Base-by-base conservation (phyloP, 345 rosid species). In the Salix brachista region DNA sequence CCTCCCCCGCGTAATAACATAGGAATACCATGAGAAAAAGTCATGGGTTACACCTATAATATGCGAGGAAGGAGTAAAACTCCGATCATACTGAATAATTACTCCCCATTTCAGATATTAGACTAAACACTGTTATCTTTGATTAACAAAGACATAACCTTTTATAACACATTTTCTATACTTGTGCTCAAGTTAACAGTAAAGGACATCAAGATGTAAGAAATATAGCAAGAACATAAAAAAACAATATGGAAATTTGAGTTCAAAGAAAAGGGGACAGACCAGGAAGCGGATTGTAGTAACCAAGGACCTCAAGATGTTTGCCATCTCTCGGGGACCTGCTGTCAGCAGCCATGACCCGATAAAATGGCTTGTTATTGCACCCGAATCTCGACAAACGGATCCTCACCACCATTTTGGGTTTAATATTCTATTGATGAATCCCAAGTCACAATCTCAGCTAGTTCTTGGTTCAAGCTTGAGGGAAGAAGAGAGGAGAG, bases 311-410 rank as follows among this genome's bases (percentile, higher is more conserved):
- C 84, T 91, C 94, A 23, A 95, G 90, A 74, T 91, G 97, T 80
- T 89, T 93, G 65, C 96, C 97, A 77, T 95, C 97, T 79, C 97
- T 84, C 0, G 92, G 93, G 0, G 97, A 90, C 81, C 92, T 88
- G 83, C 94, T 90, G 85, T 91, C 88, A 14, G 97, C 92, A 2
- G 90, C 94, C 89, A 91, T 89, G 11, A 93, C 82, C 25, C 99
- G 86, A 70, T 84, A 95, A 78, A 93, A 90, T 1, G 97, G 97
- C 76, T 84, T 84, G 78, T 93, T 79, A 64, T 81, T 91, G 83
- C 97, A 92, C 28, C 97, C 97, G 1, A 91, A 84, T 71, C 97
- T 89, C 61, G 93, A 83, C 80, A 93, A 81, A 44, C 97, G 84
- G 7, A 94, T 82, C 87, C 88, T 87, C 78, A 92, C 97, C 81